phyloP scores from a whole-genome alignment of 805 yeast genomes.

The Schwanniomyces vanrijiae region DNA sequence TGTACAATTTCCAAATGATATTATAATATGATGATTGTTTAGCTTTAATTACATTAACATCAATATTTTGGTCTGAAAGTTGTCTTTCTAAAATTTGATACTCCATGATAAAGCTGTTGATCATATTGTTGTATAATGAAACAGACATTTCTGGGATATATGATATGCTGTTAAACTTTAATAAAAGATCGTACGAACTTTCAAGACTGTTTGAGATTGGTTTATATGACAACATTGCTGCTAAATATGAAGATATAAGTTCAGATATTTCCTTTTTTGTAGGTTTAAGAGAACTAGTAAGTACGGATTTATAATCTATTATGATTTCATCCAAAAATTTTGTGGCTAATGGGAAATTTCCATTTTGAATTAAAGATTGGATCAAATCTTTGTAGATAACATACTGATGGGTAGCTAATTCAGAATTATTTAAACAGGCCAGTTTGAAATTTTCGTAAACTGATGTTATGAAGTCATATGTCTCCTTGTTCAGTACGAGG shows the following conservation, averaged over 20 bases:
- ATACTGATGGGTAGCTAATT: slow-evolving; percentile 38
- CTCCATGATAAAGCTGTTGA: slow-evolving; percentile 20
- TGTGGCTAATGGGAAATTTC: slow-evolving; percentile 51
- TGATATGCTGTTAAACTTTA: slow-evolving; percentile 25
- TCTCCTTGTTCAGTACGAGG: slow-evolving; percentile 14
- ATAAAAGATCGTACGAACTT: slow-evolving; percentile 24
- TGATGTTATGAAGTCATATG: slow-evolving; percentile 26
- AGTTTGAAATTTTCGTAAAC: slow-evolving; percentile 34
- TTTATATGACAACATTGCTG: slow-evolving; percentile 16
- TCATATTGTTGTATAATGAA: slow-evolving; percentile 28
- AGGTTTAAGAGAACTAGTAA: slow-evolving; percentile 10
- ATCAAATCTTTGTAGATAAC: slow-evolving; percentile 52
- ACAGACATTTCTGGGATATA: slow-evolving; percentile 38
- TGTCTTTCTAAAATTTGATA: slow-evolving; percentile 16
- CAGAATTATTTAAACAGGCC: slow-evolving; percentile 6
- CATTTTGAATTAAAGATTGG: slow-evolving; percentile 51
- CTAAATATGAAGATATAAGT: slow-evolving; percentile 45
- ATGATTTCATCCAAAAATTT: slow-evolving; percentile 57
- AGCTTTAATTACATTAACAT: slow-evolving; percentile 5
- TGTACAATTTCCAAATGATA: slow-evolving; percentile 31
- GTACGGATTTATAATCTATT: slow-evolving; percentile 38
- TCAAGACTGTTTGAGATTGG: slow-evolving; percentile 12
- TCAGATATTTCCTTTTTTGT: slow-evolving; percentile 31
- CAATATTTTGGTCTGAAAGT: not conserved
- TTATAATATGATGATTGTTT: slow-evolving; percentile 14